Conservation (phyloP, 2,329 filamentous ascomycete species). For the Drechslerella coelobrocha region DNA sequence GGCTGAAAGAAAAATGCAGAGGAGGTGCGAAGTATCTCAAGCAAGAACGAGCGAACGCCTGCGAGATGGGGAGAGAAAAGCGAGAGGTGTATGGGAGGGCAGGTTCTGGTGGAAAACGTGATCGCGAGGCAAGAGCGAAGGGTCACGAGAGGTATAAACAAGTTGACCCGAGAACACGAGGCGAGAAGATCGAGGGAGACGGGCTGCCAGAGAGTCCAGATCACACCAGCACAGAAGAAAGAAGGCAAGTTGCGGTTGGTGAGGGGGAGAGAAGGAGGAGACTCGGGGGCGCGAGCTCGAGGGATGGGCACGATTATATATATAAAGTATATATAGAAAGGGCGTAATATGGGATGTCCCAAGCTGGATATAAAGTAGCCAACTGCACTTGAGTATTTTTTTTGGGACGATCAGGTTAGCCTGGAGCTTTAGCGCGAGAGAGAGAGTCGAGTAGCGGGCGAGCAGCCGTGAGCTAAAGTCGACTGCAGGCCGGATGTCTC, state of each 20-base stretch:
- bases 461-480: background rate
- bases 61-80: constrained; percentile 19
- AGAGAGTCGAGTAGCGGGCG: background rate
- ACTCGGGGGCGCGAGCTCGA: background rate
- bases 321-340: too few species aligned
- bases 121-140: constrained; percentile 2
- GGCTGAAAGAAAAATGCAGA: constrained; percentile 15
- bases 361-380: constrained; percentile 11
- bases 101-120: constrained; percentile 9
- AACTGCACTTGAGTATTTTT: too few species aligned
- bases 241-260: background rate
- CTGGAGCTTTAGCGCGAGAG: constrained; percentile 7
- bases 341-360: constrained; percentile 16
- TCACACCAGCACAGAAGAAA: constrained; percentile 26
- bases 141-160: constrained; percentile 30
- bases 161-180: constrained; percentile 2
- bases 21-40: constrained; percentile 47
- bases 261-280: background rate
- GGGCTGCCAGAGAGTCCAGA: constrained; percentile 15
- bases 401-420: background rate
- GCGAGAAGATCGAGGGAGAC: background rate
- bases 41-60: constrained; percentile 49
- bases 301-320: constrained; percentile 14
- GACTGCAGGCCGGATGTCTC: constrained; percentile 36
- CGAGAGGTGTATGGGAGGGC: background rate